phyloP scores from a whole-genome alignment of 2,329 filamentous ascomycete species.

The Epicoccum nigrum region DNA sequence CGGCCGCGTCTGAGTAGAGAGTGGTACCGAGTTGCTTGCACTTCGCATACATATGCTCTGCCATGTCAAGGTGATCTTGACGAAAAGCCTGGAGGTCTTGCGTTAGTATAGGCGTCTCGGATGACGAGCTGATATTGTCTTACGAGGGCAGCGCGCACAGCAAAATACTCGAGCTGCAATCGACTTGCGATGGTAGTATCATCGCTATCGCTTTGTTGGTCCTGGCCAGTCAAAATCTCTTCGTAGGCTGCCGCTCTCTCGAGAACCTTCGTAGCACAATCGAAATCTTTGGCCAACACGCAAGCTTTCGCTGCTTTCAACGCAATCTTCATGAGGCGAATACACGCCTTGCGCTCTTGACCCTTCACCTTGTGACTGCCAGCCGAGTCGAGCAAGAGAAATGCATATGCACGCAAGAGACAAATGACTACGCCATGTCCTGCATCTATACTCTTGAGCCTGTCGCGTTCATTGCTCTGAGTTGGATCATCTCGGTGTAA shows the following conservation, averaged over 20 bases:
- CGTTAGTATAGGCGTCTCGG: not conserved
- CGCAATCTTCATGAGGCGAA: constrained; percentile 69
- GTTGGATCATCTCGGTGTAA: constrained; percentile 42
- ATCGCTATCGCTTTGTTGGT: constrained; percentile 29
- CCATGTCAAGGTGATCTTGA: constrained; percentile 73
- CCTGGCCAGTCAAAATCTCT: constrained; percentile 29
- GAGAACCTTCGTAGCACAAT: constrained; percentile 66
- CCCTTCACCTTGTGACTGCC: constrained; percentile 27
- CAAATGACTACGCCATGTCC: constrained; percentile 21
- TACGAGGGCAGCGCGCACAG: constrained; percentile 71
- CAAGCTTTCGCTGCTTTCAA: constrained; percentile 70
- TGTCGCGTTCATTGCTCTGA: constrained; percentile 12
- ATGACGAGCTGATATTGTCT: constrained; percentile 23
- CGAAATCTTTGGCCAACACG: constrained; percentile 63
- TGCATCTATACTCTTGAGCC: constrained; percentile 42
- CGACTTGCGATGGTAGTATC: constrained; percentile 41
- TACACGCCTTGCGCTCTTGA: constrained; percentile 35
- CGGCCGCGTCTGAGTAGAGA: constrained; percentile 59
- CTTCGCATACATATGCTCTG: constrained; percentile 77
- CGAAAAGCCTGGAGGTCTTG: constrained; percentile 68
- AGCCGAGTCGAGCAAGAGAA: constrained; percentile 66
- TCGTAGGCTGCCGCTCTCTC: constrained; percentile 66
- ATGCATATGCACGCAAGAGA: constrained; percentile 64
- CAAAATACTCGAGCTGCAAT: constrained; percentile 67
- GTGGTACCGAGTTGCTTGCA: constrained; percentile 48